Conservation (phyloP, 306 rosid genomes). For the Sechiopsis laciniata region DNA sequence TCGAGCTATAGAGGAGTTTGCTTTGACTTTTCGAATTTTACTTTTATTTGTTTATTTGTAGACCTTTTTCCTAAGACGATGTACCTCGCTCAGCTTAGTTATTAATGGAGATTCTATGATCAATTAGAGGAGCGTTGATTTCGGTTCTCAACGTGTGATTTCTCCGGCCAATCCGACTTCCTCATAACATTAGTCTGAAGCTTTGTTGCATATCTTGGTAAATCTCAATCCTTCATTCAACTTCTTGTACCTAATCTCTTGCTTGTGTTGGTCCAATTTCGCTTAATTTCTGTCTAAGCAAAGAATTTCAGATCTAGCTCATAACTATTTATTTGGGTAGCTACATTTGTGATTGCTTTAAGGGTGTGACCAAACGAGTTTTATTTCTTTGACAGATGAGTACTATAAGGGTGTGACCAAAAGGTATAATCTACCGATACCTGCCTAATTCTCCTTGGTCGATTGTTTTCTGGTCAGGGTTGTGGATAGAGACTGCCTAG, state of each 20-base stretch:
- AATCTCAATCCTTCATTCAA: not conserved
- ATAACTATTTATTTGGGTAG: too few species aligned
- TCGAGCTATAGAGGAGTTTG: slow-evolving; percentile 18
- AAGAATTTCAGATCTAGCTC: not conserved
- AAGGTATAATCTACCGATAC: too few species aligned
- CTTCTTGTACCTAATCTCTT: not conserved
- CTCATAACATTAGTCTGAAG: slow-evolving; percentile 9
- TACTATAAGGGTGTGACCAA: too few species aligned
- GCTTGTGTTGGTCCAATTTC: not conserved
- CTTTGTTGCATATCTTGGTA: slow-evolving; percentile 12
- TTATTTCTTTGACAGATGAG: not conserved
- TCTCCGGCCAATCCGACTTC: not conserved
- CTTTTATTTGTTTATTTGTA: slow-evolving; percentile 20
- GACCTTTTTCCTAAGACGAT: not conserved
- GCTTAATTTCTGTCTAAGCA: too few species aligned
- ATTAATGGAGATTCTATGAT: slow-evolving; percentile 17
- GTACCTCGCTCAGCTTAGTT: slow-evolving; percentile 16
- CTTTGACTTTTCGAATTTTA: slow-evolving; percentile 26
- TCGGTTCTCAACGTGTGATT: not conserved
- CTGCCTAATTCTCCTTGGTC: not conserved
- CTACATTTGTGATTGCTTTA: not conserved
- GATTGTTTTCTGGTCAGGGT: too few species aligned
- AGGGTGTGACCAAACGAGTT: too few species aligned
- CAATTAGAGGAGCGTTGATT: not conserved
- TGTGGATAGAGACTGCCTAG: not conserved